phyloP scores from a whole-genome alignment of 1,284 basidiomycete genomes.

The Apiotrichum laibachii region DNA sequence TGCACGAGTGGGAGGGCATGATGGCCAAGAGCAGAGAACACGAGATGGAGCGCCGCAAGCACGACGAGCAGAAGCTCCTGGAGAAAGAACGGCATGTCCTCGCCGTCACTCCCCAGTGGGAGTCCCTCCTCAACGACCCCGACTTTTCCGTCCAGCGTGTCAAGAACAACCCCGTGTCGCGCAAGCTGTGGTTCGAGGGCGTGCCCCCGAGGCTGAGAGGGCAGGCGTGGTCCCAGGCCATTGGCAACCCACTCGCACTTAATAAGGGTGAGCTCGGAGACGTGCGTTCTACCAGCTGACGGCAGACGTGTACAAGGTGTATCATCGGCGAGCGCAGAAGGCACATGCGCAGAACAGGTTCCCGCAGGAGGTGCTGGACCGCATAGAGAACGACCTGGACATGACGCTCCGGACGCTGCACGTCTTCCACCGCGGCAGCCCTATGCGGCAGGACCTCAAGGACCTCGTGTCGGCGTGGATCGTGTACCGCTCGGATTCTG shows the following conservation, averaged over 20 bases:
- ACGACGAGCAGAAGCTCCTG: conserved; percentile 24
- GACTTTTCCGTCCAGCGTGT: conserved; percentile 32
- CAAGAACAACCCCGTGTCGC: conserved; percentile 54
- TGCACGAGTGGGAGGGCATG: conserved; percentile 86
- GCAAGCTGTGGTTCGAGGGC: conserved; percentile 87
- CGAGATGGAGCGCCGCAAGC: conserved; percentile 33
- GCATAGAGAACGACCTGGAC: conserved; percentile 76
- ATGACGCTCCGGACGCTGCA: conserved; percentile 81
- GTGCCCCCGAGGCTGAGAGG: conserved; percentile 83
- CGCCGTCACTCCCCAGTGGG: conserved; percentile 42
- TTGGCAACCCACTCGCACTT: conserved; percentile 83
- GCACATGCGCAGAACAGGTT: conserved; percentile 70
- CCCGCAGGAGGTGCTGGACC: conserved; percentile 64
- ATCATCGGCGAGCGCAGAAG: conserved; percentile 68
- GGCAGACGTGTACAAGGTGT: conserved; percentile 71
- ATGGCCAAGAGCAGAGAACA: conserved; percentile 58
- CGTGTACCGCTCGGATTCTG: conserved; percentile 83
- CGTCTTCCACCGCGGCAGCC: conserved; percentile 77
- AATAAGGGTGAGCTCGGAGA: conserved; percentile 64
- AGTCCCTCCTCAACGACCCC: conserved; percentile 31
- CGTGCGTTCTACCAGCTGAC: conserved; percentile 2
- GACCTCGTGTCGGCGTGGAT: conserved; percentile 90
- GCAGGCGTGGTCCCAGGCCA: conserved; percentile 79
- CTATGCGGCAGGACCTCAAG: conserved; percentile 79
- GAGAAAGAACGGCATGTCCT: conserved; percentile 43